A percentile compares a stretch with the other conserved stretches of the same genome.
phyloP scores from a whole-genome alignment of 257 asterid genomes.

The Schizonepeta tenuifolia region DNA sequence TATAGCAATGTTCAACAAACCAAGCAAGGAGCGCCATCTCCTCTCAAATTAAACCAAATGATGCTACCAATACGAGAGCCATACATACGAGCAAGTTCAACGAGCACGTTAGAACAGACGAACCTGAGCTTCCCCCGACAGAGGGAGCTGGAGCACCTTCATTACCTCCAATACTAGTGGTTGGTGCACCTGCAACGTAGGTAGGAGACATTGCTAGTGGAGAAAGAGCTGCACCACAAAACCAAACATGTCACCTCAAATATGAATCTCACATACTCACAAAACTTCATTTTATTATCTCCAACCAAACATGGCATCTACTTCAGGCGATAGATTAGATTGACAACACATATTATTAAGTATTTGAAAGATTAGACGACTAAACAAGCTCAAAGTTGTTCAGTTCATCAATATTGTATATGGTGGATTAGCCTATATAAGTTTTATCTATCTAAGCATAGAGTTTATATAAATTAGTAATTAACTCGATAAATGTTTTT shows the following conservation, averaged over 20 bases:
- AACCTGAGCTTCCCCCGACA: conserved; percentile 42
- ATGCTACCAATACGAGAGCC: conserved; percentile 17
- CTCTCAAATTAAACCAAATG: conserved; percentile 46
- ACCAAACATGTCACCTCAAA: background rate
- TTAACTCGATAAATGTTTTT: no score
- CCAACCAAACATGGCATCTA: no score
- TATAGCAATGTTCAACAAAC: conserved; percentile 17
- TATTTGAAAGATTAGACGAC: no score
- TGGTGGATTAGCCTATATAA: no score
- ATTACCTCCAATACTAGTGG: conserved; percentile 31
- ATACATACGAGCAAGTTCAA: conserved; percentile 28
- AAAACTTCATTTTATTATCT: no score
- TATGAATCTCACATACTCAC: background rate
- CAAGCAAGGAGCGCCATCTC: conserved; percentile 5
- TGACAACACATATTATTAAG: no score
- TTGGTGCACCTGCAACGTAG: conserved; percentile 44
- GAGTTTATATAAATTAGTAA: no score
- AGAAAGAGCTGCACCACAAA: conserved; percentile 49
- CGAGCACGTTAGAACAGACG: conserved; percentile 39
- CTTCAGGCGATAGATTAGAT: no score
- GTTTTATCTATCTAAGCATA: no score
- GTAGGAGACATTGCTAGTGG: conserved; percentile 58
- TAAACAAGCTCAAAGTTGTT: no score
- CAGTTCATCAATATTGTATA: no score
- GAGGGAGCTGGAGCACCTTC: conserved; percentile 53